phyloP scores from a whole-genome alignment of 2,329 filamentous ascomycete species.

The Fusarium tanahbumbuense region DNA sequence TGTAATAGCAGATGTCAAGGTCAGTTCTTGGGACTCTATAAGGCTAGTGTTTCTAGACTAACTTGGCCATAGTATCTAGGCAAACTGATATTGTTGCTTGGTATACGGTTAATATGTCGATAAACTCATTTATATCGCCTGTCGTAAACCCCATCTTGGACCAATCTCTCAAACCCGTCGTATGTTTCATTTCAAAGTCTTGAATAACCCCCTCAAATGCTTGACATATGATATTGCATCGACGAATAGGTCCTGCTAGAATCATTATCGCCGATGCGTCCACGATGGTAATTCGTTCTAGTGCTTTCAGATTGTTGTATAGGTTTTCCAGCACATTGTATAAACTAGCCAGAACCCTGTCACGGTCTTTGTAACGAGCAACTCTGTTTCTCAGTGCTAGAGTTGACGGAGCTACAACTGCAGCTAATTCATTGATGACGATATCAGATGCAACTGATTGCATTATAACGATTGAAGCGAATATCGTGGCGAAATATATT shows the following conservation, averaged over 20 bases:
- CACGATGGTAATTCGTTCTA: conserved; percentile 42
- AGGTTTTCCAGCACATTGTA: conserved; percentile 51
- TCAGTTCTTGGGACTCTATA: conserved; percentile 7
- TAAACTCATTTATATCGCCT: conserved; percentile 55
- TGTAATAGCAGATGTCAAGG: conserved; percentile 17
- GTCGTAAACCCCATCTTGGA: conserved; percentile 55
- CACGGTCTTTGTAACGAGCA: conserved; percentile 50
- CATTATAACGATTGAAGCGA: no score
- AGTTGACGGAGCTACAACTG: conserved; percentile 51
- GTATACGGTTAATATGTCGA: conserved; percentile 53
- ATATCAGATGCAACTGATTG: no score
- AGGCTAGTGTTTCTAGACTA: conserved; percentile 30
- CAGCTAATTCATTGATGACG: no score
- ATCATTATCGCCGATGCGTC: conserved; percentile 48
- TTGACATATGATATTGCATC: conserved; percentile 52
- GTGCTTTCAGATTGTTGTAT: conserved; percentile 46
- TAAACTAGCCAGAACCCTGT: conserved; percentile 51
- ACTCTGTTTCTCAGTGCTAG: conserved; percentile 50
- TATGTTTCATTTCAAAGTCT: conserved; percentile 50
- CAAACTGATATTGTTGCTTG: conserved; percentile 55
- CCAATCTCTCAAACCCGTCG: conserved; percentile 53
- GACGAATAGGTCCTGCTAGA: conserved; percentile 51
- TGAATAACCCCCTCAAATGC: conserved; percentile 54
- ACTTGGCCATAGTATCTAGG: conserved; percentile 54
- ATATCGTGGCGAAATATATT: no score